These are phyloP conservation scores for Puya raimondii DNA, from an alignment of 176 grass and related monocot species.

Conservation along the genomic window DNA sequence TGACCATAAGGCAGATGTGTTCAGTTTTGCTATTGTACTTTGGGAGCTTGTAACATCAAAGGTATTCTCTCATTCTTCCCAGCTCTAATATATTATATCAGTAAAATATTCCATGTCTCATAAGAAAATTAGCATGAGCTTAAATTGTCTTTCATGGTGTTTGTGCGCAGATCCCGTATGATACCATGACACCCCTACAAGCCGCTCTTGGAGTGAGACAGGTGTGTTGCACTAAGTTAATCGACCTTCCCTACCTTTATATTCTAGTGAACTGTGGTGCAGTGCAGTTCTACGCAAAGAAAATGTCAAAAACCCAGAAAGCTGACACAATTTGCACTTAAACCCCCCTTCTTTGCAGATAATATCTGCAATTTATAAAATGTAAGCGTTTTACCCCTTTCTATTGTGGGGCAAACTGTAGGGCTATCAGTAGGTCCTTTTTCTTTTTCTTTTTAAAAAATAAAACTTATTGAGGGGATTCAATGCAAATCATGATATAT, in stretches of 20 bases:
- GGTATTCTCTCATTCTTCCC: conserved; percentile 26
- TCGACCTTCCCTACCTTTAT: neutral
- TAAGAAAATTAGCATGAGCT: neutral
- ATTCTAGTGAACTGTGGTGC: neutral
- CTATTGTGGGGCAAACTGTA: too few relatives aligned
- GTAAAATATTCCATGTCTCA: neutral
- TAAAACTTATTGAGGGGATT: too few relatives aligned
- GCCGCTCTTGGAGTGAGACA: conserved; percentile 90
- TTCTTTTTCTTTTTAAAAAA: too few relatives aligned
- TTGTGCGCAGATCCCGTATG: conserved; percentile 66
- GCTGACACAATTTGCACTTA: too few relatives aligned
- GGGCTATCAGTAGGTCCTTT: too few relatives aligned
- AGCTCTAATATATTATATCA: neutral
- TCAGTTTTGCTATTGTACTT: conserved; percentile 95
- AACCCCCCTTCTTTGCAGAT: too few relatives aligned
- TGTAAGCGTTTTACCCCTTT: too few relatives aligned
- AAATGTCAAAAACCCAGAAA: too few relatives aligned
- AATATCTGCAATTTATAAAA: too few relatives aligned
- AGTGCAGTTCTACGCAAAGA: too few relatives aligned
- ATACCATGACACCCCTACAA: conserved; percentile 96
- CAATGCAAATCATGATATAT: too few relatives aligned
- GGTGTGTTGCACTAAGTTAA: conserved; percentile 32
- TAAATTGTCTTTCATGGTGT: conserved; percentile 15
- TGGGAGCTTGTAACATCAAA: conserved; percentile 95
- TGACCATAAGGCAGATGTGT: conserved; percentile 93